phyloP scores from a whole-genome alignment of 2,329 filamentous ascomycete genomes.

The Fusarium acutatum region DNA sequence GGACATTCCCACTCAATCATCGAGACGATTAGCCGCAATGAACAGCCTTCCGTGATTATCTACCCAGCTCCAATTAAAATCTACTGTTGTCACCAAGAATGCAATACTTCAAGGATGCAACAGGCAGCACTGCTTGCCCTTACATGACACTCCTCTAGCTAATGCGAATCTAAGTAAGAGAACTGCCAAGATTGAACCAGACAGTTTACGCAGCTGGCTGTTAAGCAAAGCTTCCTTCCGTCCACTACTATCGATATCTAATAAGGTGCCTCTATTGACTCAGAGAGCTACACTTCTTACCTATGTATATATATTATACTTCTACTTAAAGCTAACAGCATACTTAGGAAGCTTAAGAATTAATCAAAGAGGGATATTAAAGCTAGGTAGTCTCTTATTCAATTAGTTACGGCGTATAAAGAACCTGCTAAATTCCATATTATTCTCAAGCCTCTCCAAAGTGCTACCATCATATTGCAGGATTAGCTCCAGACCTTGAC shows the following conservation, averaged over 20 bases:
- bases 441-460: conserved; percentile 1
- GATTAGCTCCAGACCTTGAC: not conserved
- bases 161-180: no score
- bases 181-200: no score
- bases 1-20: no score
- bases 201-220: no score
- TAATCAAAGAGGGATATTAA: not conserved
- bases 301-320: not conserved
- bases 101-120: no score
- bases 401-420: not conserved
- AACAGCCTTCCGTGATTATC: no score
- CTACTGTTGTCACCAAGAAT: no score
- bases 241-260: not conserved
- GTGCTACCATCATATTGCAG: not conserved
- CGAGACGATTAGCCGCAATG: no score
- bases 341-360: not conserved
- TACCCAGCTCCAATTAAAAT: no score
- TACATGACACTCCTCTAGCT: no score
- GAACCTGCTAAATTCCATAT: not conserved
- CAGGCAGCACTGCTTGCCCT: no score
- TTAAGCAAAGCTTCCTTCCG: no score
- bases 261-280: not conserved
- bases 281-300: not conserved
- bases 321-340: not conserved
- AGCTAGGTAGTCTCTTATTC: not conserved